Evolutionary conservation across 495 filamentous ascomycete species (phyloP), one percentile per base, ranked within the genome.

Genomic region (Penicillium lagena): DNA sequence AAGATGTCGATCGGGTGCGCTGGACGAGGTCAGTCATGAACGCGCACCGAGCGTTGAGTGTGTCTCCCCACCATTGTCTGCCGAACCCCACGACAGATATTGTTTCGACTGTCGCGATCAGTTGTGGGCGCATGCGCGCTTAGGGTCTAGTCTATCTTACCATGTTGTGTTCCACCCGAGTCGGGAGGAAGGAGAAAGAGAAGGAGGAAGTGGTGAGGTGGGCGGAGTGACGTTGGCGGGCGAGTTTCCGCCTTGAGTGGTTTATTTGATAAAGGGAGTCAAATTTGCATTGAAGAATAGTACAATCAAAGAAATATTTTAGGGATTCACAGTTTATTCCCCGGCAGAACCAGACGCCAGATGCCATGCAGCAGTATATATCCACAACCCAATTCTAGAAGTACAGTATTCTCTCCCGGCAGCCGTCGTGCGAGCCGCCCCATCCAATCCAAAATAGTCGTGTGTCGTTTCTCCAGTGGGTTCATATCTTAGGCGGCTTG

Each of bases 1-100:
- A 91, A 98, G 47, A 98, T 89, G 59, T 96, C 90, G 41, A 83
- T 83, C 33, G 82, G 71, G 65, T 96, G 93, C 47, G 88, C 90
- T 89, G 43, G 35, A 9, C 12, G 42, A 42, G n/a, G 29, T 67
- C 54, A 67, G 56, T 39, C 44, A 44, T 52, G 35, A 39, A 42
- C 34, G 12, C 29, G 39, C 32, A 35, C 32, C 33, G 29, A 28
- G 29, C 37, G 2, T 12, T 8, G 9, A 11, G 15, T 43, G 15
- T 43, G 9, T 39, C 33, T 46, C 58, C 72, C 54, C 60, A 88
- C 89, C 89, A 75, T 89, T 77, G 60, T 95, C 87, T 59, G 93
- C 77, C 10, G 90, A 90, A 68, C 95, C 88, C 45, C 82, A 83
- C 45, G 89, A 89, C 31, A 98, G 80, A 62, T 96, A 97, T 86